Evolutionary conservation across 78 protist species (phyloP).

Genomic region (slime mould (Dictyostelium discoideum)): dicty_2.7 NC_007090.3:1732501-1733000

Average conservation of each 20-base stretch:
- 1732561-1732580: slow-evolving; percentile 68
- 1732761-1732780: slow-evolving; percentile 66
- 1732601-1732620: slow-evolving; percentile 30
- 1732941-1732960: slow-evolving; percentile 6
- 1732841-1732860: slow-evolving; percentile 59
- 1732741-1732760: slow-evolving; percentile 78
- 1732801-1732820: slow-evolving; percentile 43
- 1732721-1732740: slow-evolving; percentile 52
- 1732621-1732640: slow-evolving; percentile 30
- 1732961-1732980: background rate
- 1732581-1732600: slow-evolving; percentile 66
- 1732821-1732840: slow-evolving; percentile 71
- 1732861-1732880: slow-evolving; percentile 31
- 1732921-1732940: slow-evolving; percentile 50
- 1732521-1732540: background rate
- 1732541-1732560: slow-evolving; percentile 21
- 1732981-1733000: background rate
- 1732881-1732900: slow-evolving; percentile 70
- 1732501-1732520: background rate
- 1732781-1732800: slow-evolving; percentile 53
- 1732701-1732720: slow-evolving; percentile 46
- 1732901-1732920: slow-evolving; percentile 73
- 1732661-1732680: slow-evolving; percentile 17
- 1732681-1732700: slow-evolving; percentile 46
- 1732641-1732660: background rate